phyloP scores from a whole-genome alignment of 768 basidiomycete species.

The Lactifluus rugatus region DNA sequence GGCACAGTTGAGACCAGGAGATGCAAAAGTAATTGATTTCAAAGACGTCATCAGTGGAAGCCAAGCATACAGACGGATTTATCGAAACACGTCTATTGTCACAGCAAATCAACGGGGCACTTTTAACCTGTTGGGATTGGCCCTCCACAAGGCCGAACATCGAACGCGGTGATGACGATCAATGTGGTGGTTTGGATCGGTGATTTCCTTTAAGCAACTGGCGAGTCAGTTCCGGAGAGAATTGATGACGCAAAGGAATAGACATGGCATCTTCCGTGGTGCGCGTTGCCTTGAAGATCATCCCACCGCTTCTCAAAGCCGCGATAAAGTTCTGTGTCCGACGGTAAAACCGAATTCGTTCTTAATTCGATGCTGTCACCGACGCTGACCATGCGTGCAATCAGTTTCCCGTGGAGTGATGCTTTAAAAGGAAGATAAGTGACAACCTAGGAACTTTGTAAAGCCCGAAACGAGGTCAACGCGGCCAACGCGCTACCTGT shows the following conservation, averaged over 20 bases:
- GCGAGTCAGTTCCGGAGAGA: background rate
- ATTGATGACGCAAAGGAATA: background rate
- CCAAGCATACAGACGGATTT: background rate
- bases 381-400: conserved; percentile 15
- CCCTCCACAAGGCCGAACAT: background rate
- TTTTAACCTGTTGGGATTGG: background rate
- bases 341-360: conserved; percentile 30
- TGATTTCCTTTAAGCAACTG: conserved; percentile 28
- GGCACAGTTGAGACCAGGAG: background rate
- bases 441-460: conserved; percentile 26
- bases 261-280: conserved; percentile 24
- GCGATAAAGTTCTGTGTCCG: conserved; percentile 32
- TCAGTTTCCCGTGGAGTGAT: conserved; percentile 31
- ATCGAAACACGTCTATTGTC: conserved; percentile 26
- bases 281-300: conserved; percentile 36
- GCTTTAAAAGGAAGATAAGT: conserved; percentile 22
- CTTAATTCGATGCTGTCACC: background rate
- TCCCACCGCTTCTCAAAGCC: conserved; percentile 38
- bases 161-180: conserved; percentile 36
- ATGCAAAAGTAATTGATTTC: background rate
- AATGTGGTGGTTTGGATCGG: conserved; percentile 27
- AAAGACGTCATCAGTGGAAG: background rate
- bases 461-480: conserved; percentile 35
- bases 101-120: background rate
- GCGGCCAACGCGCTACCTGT: conserved; percentile 38